Base-by-base conservation (phyloP, 2,329 filamentous ascomycete species). In the Cytospora piceicola region DNA sequence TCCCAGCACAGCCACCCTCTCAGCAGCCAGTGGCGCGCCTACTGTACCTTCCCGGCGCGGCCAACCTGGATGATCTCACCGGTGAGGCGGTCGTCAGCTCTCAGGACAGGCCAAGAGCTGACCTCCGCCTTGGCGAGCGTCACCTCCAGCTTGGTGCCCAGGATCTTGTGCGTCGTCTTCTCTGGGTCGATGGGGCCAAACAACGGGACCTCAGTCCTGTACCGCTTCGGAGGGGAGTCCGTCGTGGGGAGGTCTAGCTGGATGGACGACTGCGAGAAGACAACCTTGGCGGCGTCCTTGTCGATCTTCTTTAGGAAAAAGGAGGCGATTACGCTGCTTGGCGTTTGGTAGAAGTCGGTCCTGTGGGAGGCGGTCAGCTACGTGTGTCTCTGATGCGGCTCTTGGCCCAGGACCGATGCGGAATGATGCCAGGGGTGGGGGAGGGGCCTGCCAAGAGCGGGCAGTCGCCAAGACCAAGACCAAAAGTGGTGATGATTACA, bases 291-390 rank as follows among this genome's bases (percentile, higher is more conserved):
- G 30, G 81, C 85, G 29, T 89, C 85, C 79, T 94, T 96, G 79
- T 94, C 88, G 73, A 99, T 97, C 81, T 98, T 98, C 83, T 98
- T 99, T 63, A 98, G 84, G 80, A 96, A 99, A 71, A 97, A 90
- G 11, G 92, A 95, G 2, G 91, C 94, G 70, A 96, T 97, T 65
- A 98, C 92, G 17, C 88, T 88, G 15, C 87, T 86, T 2, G 90
- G 82, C 1, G 95, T 98, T 78, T 99, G 95, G 80, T 99, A 99
- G 79, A 94, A 99, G 78, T 99, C 95, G 75, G 91, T 88, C 67
- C 90, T 91, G 73, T 56, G 52, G 15, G 20, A 20, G 20, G 27
- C 57, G 39, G 30, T 62, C 34, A 65, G 54, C 20, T 29, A 58
- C 61, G 32, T 42, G 20, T 61, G 49, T 53, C 58, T 51, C 22